Evolutionary conservation across 495 filamentous ascomycete genomes (phyloP).

Genomic region (Annulohypoxylon nitens): DNA sequence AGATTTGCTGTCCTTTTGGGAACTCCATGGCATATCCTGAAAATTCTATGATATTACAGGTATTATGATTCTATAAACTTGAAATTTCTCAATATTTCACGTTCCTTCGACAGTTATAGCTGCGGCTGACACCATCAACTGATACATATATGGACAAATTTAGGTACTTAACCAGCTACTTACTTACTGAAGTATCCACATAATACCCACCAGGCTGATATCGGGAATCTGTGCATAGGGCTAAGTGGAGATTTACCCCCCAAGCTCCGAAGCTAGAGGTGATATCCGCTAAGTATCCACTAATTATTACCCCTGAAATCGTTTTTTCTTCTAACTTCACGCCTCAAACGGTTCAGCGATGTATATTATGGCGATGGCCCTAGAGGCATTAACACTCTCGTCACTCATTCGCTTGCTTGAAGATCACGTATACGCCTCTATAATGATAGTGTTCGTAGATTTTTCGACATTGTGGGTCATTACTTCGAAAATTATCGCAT

Average conservation of each 20-base stretch:
- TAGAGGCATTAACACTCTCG: no score
- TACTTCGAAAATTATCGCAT: no score
- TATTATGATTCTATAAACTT: neutral
- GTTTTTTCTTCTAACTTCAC: neutral
- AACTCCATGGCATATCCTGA: neutral
- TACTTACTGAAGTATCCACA: neutral
- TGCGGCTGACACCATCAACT: neutral
- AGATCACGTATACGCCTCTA: no score
- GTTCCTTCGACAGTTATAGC: neutral
- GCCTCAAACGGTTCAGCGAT: no score
- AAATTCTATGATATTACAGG: neutral
- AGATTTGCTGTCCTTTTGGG: neutral
- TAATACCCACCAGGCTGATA: neutral
- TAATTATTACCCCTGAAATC: neutral
- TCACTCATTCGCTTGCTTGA: no score
- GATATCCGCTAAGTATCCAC: neutral
- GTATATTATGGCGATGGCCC: no score
- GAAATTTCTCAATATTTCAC: neutral
- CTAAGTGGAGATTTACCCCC: constrained; percentile 8
- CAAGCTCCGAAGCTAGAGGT: constrained; percentile 5
- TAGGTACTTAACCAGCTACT: no score
- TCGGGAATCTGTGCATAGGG: constrained; percentile 13
- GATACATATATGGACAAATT: neutral
- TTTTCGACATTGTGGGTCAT: no score
- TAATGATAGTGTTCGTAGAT: no score